Evolutionary conservation across 2,329 filamentous ascomycete genomes (phyloP).

Genomic region (Fusarium redolens): DNA sequence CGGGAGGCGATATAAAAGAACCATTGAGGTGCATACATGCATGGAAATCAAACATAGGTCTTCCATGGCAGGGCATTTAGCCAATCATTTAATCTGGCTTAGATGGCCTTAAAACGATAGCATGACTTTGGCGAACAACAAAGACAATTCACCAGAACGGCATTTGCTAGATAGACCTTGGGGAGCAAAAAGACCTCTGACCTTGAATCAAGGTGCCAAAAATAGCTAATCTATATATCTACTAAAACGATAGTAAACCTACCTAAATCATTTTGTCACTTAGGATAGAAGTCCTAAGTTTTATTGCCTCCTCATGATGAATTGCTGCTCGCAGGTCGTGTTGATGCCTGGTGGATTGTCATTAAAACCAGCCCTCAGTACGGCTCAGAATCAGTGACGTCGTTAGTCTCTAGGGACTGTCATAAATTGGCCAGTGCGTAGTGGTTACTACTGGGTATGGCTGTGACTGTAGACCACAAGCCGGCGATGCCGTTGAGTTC

Average conservation of each 20-base stretch:
- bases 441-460: not conserved
- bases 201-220: too few relatives aligned
- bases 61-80: not conserved
- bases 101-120: not conserved
- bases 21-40: conserved; percentile 26
- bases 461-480: not conserved
- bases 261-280: too few relatives aligned
- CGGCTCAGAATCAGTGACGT: conserved; percentile 19
- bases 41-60: conserved; percentile 30
- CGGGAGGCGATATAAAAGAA: conserved; percentile 23
- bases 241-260: too few relatives aligned
- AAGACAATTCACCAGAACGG: not conserved
- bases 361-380: not conserved
- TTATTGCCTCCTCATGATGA: too few relatives aligned
- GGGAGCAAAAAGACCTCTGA: too few relatives aligned
- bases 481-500: conserved; percentile 27
- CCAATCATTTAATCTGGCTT: not conserved
- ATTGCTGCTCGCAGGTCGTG: too few relatives aligned
- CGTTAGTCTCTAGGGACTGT: not conserved
- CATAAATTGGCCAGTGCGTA: conserved; percentile 3
- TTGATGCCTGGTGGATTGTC: not conserved
- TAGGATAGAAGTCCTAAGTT: too few relatives aligned
- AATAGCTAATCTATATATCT: too few relatives aligned
- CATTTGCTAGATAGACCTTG: not conserved
- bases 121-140: not conserved